These are phyloP conservation scores for Angomonas ambiguus DNA, from an alignment of 208 protist species.

Conservation along the genomic window DNA sequence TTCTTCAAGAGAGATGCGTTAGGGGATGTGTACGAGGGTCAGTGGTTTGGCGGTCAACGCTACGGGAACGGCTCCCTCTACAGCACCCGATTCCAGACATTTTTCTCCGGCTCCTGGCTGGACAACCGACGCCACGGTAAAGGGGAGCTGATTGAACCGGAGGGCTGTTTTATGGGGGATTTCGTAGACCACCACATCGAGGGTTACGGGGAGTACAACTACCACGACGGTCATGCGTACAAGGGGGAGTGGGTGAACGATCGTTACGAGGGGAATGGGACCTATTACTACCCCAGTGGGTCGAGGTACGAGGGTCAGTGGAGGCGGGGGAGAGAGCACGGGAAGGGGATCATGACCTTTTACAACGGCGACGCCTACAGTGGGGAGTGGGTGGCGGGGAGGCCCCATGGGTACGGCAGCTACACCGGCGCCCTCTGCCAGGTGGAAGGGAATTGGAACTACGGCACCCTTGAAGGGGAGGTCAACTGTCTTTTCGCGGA, in stretches of 20 bases:
- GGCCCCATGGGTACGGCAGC: slow-evolving; percentile 66
- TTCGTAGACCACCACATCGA: slow-evolving; percentile 71
- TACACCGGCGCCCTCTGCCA: slow-evolving; percentile 43
- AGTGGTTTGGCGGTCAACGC: slow-evolving; percentile 80
- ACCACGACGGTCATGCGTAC: slow-evolving; percentile 87
- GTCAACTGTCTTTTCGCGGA: slow-evolving; percentile 67
- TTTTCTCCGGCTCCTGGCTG: slow-evolving; percentile 83
- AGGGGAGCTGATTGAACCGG: slow-evolving; percentile 77
- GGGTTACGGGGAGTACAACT: slow-evolving; percentile 87
- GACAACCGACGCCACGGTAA: slow-evolving; percentile 78
- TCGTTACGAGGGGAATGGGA: slow-evolving; percentile 69
- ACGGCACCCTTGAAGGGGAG: slow-evolving; percentile 50
- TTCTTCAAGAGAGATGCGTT: slow-evolving; percentile 35
- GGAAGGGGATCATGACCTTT: slow-evolving; percentile 68
- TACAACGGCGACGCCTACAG: slow-evolving; percentile 75
- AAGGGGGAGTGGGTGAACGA: slow-evolving; percentile 80
- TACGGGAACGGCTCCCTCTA: slow-evolving; percentile 66
- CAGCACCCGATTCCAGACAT: slow-evolving; percentile 39
- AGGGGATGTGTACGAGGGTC: slow-evolving; percentile 83
- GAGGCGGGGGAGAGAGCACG: slow-evolving; percentile 59
- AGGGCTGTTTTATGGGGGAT: slow-evolving; percentile 72
- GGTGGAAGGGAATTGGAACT: slow-evolving; percentile 76
- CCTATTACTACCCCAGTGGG: slow-evolving; percentile 64
- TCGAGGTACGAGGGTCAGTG: slow-evolving; percentile 77
- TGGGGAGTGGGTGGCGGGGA: slow-evolving; percentile 66